Evolutionary conservation across 257 asterid species (phyloP).

Genomic region (Solanum sejunctum): DNA sequence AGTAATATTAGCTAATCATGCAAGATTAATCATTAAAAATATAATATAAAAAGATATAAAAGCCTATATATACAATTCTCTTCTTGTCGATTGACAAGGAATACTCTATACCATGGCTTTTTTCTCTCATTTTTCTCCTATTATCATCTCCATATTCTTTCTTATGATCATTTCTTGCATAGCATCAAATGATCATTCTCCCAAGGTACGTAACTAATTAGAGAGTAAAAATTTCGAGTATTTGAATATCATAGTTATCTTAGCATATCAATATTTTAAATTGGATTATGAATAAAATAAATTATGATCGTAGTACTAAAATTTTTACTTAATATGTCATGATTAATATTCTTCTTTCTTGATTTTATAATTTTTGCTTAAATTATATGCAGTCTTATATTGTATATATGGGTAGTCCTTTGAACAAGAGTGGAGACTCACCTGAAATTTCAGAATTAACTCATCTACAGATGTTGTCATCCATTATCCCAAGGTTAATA

Average conservation of each 20-base stretch:
- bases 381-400: constrained; percentile 47
- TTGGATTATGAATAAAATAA: too few species aligned
- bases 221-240: not conserved
- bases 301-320: too few species aligned
- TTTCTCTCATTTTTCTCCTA: not conserved
- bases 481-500: constrained; percentile 47
- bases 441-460: constrained; percentile 13
- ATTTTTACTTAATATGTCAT: too few species aligned
- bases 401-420: constrained; percentile 64
- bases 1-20: not conserved
- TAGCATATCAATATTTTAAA: too few species aligned
- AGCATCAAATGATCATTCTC: not conserved
- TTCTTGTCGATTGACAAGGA: not conserved
- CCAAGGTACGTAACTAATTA: not conserved
- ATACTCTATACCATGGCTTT: constrained; percentile 2
- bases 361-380: too few species aligned
- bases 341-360: too few species aligned
- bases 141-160: not conserved
- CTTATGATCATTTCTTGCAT: not conserved
- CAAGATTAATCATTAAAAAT: not conserved
- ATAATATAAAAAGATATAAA: not conserved
- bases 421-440: constrained; percentile 3
- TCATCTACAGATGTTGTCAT: constrained; percentile 36
- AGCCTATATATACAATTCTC: not conserved
- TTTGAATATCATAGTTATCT: not conserved